Base-by-base conservation (phyloP, 306 rosid genomes). In the Casuarina glauca region DNA sequence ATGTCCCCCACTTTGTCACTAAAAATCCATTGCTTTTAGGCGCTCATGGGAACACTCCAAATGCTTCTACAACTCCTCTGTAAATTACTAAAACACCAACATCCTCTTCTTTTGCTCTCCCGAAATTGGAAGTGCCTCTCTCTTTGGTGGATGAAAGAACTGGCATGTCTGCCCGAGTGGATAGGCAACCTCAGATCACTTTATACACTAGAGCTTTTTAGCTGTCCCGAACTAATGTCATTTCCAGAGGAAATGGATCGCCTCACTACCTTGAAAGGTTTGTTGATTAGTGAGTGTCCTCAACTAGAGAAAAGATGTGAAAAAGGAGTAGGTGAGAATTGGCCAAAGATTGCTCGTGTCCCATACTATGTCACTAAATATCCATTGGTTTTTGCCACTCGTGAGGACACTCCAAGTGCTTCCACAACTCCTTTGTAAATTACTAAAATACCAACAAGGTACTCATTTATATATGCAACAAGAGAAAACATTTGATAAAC, bases 151-250 rank as follows among this genome's bases (percentile, higher is more conserved):
- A 20, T 7, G 1, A 26, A 58, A 11, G 10, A 45, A 26, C 32
- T 74, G 9, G 35, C 43, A 5, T 11, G 32, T 4, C 32, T 45
- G 12, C 51, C 70, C 1, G 79, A 84, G n/a, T 78, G 81, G 73
- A 64, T 84, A 12, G 48, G 69, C 58, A 73, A 41, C 44, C 76
- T 85, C 11, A 45, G 66, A 15, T 71, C 81, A 3, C 78, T 81
- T 36, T 1, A 6, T 62, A 9, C 11, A 57, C 76, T 81, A 70
- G 38, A 35, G 11, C 4, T 81, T 11, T 0, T 8, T 0, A 4
- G 19, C 11, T 85, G 82, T 62, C 0, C 2, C 46, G 7, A 5
- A 51, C 15, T 74, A 11, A 1, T 15, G 35, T 75, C 72, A 62
- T 39, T 61, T 0, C 78, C 78, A 0, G 45, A 84, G 32, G 80